phyloP scores from a whole-genome alignment of 2,329 filamentous ascomycete genomes.

The Lachnellula cervina region DNA sequence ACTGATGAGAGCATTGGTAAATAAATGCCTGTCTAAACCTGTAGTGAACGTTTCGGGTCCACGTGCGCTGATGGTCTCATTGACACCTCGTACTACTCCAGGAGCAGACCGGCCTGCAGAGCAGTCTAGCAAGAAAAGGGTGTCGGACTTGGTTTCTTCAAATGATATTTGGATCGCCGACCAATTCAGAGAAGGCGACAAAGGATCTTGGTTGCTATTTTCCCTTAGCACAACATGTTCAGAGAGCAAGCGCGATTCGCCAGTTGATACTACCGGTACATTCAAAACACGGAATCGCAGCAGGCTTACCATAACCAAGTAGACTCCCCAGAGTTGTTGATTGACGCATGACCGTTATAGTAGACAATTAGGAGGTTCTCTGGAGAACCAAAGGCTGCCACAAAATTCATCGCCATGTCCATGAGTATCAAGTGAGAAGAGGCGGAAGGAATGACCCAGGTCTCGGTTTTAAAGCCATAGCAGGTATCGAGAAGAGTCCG shows the following conservation, averaged over 20 bases:
- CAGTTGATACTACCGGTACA: neutral
- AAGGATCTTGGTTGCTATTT: constrained; percentile 4
- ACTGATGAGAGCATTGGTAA: constrained; percentile 18
- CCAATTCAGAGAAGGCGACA: constrained; percentile 7
- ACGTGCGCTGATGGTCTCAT: constrained; percentile 18
- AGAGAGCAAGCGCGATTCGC: neutral
- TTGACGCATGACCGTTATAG: constrained; percentile 22
- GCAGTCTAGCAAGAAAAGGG: constrained; percentile 9
- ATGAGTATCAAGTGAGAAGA: constrained; percentile 23
- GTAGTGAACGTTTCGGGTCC: constrained; percentile 14
- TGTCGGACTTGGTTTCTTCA: constrained; percentile 8
- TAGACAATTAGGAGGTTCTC: constrained; percentile 23
- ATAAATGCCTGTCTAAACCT: constrained; percentile 13
- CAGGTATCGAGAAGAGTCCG: constrained; percentile 15
- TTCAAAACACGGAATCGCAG: neutral
- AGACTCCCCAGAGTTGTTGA: constrained; percentile 16
- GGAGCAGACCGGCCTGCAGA: constrained; percentile 1
- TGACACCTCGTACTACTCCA: constrained; percentile 5
- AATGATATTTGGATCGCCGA: constrained; percentile 7
- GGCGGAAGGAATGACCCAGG: constrained; percentile 21
- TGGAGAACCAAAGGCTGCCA: constrained; percentile 13
- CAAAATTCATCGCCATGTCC: constrained; percentile 17
- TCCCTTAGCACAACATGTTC: neutral
- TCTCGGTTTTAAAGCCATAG: constrained; percentile 22
- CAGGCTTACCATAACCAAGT: constrained; percentile 17